These are phyloP conservation scores for Colletotrichum lindemuthianum DNA, from an alignment of 2,329 filamentous ascomycete species.

Conservation along the genomic window DNA sequence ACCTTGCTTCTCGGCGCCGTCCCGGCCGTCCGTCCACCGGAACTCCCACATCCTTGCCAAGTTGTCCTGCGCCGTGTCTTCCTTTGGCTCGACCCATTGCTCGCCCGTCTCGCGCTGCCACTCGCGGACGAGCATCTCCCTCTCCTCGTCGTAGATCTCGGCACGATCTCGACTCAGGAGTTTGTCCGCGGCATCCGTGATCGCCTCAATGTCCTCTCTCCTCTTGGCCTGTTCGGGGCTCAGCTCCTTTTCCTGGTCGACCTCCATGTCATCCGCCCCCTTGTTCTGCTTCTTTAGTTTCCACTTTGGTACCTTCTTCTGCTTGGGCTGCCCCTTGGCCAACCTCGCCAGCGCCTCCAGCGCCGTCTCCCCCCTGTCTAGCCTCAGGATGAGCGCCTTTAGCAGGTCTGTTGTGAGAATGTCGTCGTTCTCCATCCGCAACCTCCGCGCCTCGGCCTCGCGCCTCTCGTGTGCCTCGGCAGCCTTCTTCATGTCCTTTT, in stretches of 20 bases:
- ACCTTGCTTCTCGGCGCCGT: slow-evolving; percentile 81
- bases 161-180: slow-evolving; percentile 83
- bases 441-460: slow-evolving; percentile 78
- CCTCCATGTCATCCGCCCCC: slow-evolving; percentile 73
- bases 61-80: slow-evolving; percentile 43
- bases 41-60: slow-evolving; percentile 80
- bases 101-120: slow-evolving; percentile 89
- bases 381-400: slow-evolving; percentile 73
- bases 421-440: slow-evolving; percentile 78
- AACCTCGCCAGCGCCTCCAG: slow-evolving; percentile 88
- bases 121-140: slow-evolving; percentile 84
- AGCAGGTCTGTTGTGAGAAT: slow-evolving; percentile 79
- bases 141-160: slow-evolving; percentile 91
- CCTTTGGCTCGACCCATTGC: slow-evolving; percentile 72
- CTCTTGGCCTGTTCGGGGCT: slow-evolving; percentile 76
- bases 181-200: slow-evolving; percentile 91
- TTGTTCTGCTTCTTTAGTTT: slow-evolving; percentile 75
- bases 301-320: slow-evolving; percentile 70
- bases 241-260: slow-evolving; percentile 68
- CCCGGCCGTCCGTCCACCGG: slow-evolving; percentile 88
- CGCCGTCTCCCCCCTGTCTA: slow-evolving; percentile 86
- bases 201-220: slow-evolving; percentile 78
- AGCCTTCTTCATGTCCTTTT: slow-evolving; percentile 91
- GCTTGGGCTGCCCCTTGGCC: slow-evolving; percentile 71
- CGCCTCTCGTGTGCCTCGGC: slow-evolving; percentile 88